A percentile compares a stretch with the other conserved stretches of the same genome.
phyloP scores from a whole-genome alignment of 1,284 basidiomycete species.

The Apiotrichum siamense region DNA sequence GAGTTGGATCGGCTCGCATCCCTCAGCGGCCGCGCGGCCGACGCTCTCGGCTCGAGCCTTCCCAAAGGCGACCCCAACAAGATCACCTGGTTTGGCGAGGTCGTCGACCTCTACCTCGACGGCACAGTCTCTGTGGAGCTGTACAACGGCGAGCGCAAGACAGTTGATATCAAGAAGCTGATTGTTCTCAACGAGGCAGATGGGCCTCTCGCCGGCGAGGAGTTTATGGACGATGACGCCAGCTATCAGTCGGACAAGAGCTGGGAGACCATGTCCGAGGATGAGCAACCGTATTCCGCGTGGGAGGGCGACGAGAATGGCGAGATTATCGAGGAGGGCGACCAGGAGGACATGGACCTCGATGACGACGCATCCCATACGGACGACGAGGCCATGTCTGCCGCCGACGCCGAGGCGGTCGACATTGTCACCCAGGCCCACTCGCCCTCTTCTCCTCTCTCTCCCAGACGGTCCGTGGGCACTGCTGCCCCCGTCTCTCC shows the following conservation, averaged over 20 bases:
- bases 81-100: slow-evolving; percentile 50
- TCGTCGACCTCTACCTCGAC: slow-evolving; percentile 44
- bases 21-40: slow-evolving; percentile 8
- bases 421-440: neutral
- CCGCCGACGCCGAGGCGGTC: slow-evolving; percentile 8
- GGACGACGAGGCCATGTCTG: slow-evolving; percentile 16
- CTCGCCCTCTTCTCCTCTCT: neutral
- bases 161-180: slow-evolving; percentile 23
- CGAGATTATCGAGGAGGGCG: neutral
- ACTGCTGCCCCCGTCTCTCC: neutral
- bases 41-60: slow-evolving; percentile 9
- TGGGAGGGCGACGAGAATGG: neutral
- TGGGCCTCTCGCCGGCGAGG: slow-evolving; percentile 25
- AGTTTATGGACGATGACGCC: slow-evolving; percentile 25
- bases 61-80: slow-evolving; percentile 21
- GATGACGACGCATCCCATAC: slow-evolving; percentile 16
- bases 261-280: slow-evolving; percentile 28
- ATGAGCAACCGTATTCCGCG: neutral
- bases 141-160: slow-evolving; percentile 26
- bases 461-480: neutral
- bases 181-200: slow-evolving; percentile 27
- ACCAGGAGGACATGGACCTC: slow-evolving; percentile 8
- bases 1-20: slow-evolving; percentile 20
- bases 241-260: slow-evolving; percentile 20
- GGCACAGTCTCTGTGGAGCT: slow-evolving; percentile 43